Base-by-base conservation (phyloP, 139 green algal species). In the Chloropicon primus region DNA sequence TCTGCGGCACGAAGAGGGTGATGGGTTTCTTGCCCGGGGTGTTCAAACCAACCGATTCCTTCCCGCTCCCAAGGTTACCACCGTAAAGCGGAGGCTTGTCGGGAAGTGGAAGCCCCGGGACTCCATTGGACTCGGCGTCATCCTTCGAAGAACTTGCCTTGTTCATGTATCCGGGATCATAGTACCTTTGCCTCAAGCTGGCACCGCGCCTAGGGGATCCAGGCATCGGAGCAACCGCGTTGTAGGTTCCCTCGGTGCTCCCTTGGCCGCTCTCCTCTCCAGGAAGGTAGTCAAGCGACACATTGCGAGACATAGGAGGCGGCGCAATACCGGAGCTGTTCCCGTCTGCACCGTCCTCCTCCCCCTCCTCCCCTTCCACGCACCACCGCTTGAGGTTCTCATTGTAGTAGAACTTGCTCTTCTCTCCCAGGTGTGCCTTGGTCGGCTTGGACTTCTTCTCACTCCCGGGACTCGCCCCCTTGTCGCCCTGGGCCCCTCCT, bases 301-400 rank as follows among this genome's bases (percentile, higher is more conserved):
- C 41, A 17, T 17, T 62, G 10, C 41, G 41, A n/a, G 41, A 62
- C 17, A 62, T 62, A 62, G 41, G 41, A 17, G 41, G 41, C 41
- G 41, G 41, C 41, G 41, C 41, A 17, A 62, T 62, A 5, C 41
- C 41, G 5, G 41, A 5, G 41, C 17, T 17, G 41, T 17, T 62
- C 10, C 41, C 17, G 5, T 62, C 41, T 62, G 10, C n/a, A n/a
- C n/a, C n/a, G 10, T 83, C 73, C n/a, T 72, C 80, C 10, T 62
- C 41, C 41, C 41, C 41, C 41, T 62, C 41, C 41, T 62, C 41
- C 41, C 41, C 41, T 17, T 62, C 41, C 5, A 62, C 41, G 41
- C 41, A 62, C 41, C 41, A 62, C 41, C 41, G 5, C 41, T 62
- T 62, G 10, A 62, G 17, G 10, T 62, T 62, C 17, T 62, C 41